These are phyloP conservation scores for Suhomyces panamericanus DNA, from an alignment of 1,139 yeast genomes.

Conservation along the genomic window DNA sequence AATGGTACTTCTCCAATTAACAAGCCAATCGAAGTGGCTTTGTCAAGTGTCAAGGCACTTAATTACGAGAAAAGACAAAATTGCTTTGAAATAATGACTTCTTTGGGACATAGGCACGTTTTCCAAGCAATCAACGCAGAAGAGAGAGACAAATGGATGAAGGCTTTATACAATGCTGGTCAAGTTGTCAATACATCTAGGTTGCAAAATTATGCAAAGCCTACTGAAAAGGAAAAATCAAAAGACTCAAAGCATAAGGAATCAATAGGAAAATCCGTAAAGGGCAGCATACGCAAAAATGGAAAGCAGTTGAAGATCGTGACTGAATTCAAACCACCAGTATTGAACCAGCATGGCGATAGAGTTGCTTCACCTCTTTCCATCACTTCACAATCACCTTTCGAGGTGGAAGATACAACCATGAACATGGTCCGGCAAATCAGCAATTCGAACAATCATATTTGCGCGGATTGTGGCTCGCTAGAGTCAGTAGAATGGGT, in stretches of 20 bases:
- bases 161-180: conserved; percentile 54
- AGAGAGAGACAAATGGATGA: conserved; percentile 72
- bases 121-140: conserved; percentile 76
- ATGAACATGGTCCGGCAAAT: conserved; percentile 47
- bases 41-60: conserved; percentile 63
- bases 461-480: conserved; percentile 80
- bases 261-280: background rate
- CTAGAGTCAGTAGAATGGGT: conserved; percentile 80
- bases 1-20: conserved; percentile 64
- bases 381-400: conserved; percentile 27
- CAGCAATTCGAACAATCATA: conserved; percentile 54
- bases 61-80: conserved; percentile 48
- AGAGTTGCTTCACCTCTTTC: conserved; percentile 38
- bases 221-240: background rate
- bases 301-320: conserved; percentile 7
- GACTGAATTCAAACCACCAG: conserved; percentile 10
- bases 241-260: background rate
- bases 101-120: conserved; percentile 64
- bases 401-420: conserved; percentile 27
- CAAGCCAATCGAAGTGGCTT: conserved; percentile 70
- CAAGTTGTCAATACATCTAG: conserved; percentile 37
- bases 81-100: conserved; percentile 79
- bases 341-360: conserved; percentile 7
- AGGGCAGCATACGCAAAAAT: background rate
- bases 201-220: conserved; percentile 13